These are phyloP conservation scores for Bonia amplexicaulis DNA, from an alignment of 176 grass and related monocot species.

Conservation along the genomic window DNA sequence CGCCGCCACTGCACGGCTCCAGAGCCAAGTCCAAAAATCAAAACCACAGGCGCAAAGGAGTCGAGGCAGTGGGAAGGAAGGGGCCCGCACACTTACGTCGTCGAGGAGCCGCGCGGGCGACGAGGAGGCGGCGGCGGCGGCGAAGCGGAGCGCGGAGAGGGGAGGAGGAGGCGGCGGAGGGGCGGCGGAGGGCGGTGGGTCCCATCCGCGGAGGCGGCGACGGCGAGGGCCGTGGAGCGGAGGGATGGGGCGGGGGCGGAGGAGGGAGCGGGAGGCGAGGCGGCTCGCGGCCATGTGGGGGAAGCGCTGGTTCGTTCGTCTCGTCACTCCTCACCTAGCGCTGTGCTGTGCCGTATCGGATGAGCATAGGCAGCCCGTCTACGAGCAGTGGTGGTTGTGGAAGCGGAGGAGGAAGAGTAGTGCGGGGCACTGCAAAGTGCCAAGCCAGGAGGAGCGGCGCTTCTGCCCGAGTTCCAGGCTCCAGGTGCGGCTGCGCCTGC, in stretches of 20 bases:
- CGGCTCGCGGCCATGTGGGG: constrained; percentile 26
- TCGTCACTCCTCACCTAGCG: neutral
- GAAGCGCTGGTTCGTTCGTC: neutral
- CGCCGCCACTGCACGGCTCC: constrained; percentile 7
- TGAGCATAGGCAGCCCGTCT: neutral
- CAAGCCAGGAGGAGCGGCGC: neutral
- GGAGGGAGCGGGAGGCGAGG: constrained; percentile 13
- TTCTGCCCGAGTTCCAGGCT: too few species aligned
- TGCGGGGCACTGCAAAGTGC: constrained; percentile 15
- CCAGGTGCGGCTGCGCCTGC: too few species aligned
- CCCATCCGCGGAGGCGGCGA: neutral
- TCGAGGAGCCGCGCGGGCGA: neutral
- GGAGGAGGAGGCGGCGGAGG: constrained; percentile 18
- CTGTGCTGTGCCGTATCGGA: neutral
- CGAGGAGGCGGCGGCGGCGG: neutral
- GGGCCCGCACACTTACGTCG: neutral
- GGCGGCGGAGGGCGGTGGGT: neutral
- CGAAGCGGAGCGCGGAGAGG: neutral
- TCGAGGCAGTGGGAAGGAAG: neutral
- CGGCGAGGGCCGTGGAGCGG: neutral
- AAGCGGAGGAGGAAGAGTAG: constrained; percentile 19
- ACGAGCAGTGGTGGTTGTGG: neutral
- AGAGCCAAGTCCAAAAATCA: neutral
- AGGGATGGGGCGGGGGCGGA: neutral
- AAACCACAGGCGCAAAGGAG: neutral